A percentile compares a stretch with the other conserved stretches of the same genome.
These are phyloP conservation scores for Eutrema heterophyllum DNA, from an alignment of 345 rosid genomes.

Conservation along the genomic window DNA sequence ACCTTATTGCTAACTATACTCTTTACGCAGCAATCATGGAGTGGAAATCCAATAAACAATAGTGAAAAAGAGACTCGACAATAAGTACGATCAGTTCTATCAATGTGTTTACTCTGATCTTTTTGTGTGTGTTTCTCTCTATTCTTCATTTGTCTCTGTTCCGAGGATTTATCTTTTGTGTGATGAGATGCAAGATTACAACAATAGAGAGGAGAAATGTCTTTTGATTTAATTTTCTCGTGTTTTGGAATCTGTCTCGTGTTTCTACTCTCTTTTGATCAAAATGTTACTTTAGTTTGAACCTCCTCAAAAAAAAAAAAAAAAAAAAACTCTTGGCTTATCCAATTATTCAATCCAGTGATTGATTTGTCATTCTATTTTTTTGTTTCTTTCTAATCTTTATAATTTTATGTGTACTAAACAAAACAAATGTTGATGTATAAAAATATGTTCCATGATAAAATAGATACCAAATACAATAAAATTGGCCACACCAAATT, in stretches of 20 bases:
- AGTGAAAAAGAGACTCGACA: not conserved
- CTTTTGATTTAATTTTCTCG: not conserved
- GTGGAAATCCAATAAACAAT: slow-evolving; percentile 57
- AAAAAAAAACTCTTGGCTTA: not conserved
- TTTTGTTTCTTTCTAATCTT: too few relatives aligned
- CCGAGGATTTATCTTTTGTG: slow-evolving; percentile 6
- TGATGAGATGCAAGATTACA: slow-evolving; percentile 19
- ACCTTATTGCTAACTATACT: slow-evolving; percentile 65
- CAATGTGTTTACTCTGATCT: not conserved
- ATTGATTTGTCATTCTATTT: too few relatives aligned
- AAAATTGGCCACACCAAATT: too few relatives aligned
- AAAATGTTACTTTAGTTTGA: not conserved
- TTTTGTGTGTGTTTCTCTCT: slow-evolving; percentile 1
- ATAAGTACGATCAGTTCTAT: not conserved
- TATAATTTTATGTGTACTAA: too few relatives aligned
- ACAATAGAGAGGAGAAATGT: not conserved
- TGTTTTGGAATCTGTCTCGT: not conserved
- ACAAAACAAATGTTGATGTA: too few relatives aligned
- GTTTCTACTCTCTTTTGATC: not conserved
- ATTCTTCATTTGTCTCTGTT: not conserved
- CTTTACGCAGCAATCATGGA: slow-evolving; percentile 67
- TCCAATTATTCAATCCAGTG: not conserved
- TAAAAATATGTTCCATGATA: too few relatives aligned
- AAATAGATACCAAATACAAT: too few relatives aligned
- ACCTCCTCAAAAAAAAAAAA: not conserved